These are phyloP conservation scores for Candida alai DNA, from an alignment of 805 yeast genomes.

Conservation along the genomic window DNA sequence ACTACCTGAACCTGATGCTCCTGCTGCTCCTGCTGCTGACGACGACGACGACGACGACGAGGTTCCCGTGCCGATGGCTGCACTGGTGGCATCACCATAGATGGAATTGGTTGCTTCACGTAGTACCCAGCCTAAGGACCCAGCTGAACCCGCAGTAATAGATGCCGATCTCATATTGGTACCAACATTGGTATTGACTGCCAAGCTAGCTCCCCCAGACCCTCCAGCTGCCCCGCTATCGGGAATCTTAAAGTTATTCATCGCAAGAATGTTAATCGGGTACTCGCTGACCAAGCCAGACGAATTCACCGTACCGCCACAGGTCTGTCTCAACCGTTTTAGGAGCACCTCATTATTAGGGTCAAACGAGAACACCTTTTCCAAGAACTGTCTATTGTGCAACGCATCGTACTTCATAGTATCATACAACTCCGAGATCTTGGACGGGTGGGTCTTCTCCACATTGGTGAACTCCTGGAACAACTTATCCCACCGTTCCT, in stretches of 20 bases:
- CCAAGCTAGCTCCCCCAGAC: background rate
- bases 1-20: constrained; percentile 16
- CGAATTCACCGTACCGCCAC: constrained; percentile 44
- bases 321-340: constrained; percentile 33
- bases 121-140: constrained; percentile 73
- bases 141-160: constrained; percentile 42
- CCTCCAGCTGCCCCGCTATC: too few species aligned
- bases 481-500: constrained; percentile 95
- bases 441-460: constrained; percentile 96
- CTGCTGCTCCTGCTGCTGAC: constrained; percentile 29
- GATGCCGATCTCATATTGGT: constrained; percentile 2
- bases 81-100: background rate
- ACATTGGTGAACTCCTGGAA: constrained; percentile 88
- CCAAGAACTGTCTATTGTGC: constrained; percentile 87
- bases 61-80: constrained; percentile 8
- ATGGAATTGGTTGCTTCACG: constrained; percentile 32
- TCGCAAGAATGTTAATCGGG: constrained; percentile 70
- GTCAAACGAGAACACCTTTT: constrained; percentile 71
- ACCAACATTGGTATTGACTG: constrained; percentile 6
- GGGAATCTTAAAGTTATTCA: constrained; percentile 69
- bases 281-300: constrained; percentile 62
- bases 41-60: constrained; percentile 29
- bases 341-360: constrained; percentile 38
- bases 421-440: constrained; percentile 93
- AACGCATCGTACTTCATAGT: constrained; percentile 98